Evolutionary conservation across 257 asterid species (phyloP), one percentile per base, ranked within the genome.

Genomic region (Nicotiana tomentosiformis): DNA sequence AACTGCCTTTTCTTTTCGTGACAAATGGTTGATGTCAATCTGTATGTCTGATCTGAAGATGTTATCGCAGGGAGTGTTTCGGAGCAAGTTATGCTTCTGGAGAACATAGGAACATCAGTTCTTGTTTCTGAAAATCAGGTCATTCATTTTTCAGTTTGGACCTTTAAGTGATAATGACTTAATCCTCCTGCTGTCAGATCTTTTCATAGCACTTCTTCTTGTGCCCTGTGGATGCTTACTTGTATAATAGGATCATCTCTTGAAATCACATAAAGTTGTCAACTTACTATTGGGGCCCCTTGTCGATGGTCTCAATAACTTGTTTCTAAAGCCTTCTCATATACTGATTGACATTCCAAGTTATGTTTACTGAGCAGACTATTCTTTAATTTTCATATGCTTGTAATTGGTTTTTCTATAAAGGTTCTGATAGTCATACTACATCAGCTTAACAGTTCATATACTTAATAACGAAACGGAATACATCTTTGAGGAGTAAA

Each of bases 21-120:
- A 2, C 43, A 37, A 32, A 17, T 78, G 39, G 6, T 33, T 62
- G 67, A 62, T 23, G 33, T 35, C 46, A 14, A 32, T 66, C 18
- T 6, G 72, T 79, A 79, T 3, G 6, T 49, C 53, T 66, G 43
- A 53, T 17, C 30, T 20, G 66, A 32, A 58, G 49, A 37, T 57
- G 69, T 51, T 84, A 53, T 55, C 68, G 14, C 96, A 95, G 99
- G 99, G 79, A 85, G 92, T 83, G 94, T 93, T 37, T 70, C 97
- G 11, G 99, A 94, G 90, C 99, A 95, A 87, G 95, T 95, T 83
- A 92, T 95, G 99, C 94, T 95, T 89, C 90, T 95, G 87, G 99
- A 95, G 94, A 95, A 95, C 88, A 95, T 95, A 77, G 99, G 94
- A 78, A 94, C 99, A 37, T 95, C 99, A 20, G 88, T 95, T 90